These are phyloP conservation scores for Myxozyma udenii DNA, from an alignment of 805 yeast species.

Conservation along the genomic window DNA sequence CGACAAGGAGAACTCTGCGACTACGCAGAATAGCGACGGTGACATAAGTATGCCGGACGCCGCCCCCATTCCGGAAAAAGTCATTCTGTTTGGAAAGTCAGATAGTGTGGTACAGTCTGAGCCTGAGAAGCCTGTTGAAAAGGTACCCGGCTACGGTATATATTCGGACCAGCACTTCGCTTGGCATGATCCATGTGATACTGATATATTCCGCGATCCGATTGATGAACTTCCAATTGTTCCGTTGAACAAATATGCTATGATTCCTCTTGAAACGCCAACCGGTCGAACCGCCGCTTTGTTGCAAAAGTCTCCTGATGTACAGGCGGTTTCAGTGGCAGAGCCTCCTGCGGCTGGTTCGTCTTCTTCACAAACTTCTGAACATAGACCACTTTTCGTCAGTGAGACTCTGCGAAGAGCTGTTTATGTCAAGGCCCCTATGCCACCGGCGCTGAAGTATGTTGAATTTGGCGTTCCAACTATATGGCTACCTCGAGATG, in stretches of 20 bases:
- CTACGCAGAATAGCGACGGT: neutral
- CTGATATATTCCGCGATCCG: constrained; percentile 32
- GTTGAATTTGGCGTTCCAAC: constrained; percentile 85
- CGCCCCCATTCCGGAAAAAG: too few relatives aligned
- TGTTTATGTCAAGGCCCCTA: constrained; percentile 68
- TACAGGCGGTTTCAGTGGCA: neutral
- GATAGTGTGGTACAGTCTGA: neutral
- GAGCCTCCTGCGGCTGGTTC: neutral
- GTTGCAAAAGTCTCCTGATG: constrained; percentile 1
- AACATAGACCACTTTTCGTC: constrained; percentile 14
- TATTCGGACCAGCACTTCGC: constrained; percentile 14
- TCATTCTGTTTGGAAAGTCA: neutral
- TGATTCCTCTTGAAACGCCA: constrained; percentile 8
- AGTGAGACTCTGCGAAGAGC: constrained; percentile 24
- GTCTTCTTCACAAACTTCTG: neutral
- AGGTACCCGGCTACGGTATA: neutral
- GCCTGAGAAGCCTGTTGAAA: neutral
- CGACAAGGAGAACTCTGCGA: neutral
- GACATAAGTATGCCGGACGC: neutral
- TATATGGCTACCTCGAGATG: constrained; percentile 95
- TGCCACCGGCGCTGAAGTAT: constrained; percentile 80
- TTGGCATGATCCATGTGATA: constrained; percentile 11
- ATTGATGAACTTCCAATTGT: constrained; percentile 40
- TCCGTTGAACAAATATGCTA: constrained; percentile 27
- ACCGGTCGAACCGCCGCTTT: constrained; percentile 6